These are phyloP conservation scores for Candida bentonensis DNA, from an alignment of 805 yeast species.

Conservation along the genomic window DNA sequence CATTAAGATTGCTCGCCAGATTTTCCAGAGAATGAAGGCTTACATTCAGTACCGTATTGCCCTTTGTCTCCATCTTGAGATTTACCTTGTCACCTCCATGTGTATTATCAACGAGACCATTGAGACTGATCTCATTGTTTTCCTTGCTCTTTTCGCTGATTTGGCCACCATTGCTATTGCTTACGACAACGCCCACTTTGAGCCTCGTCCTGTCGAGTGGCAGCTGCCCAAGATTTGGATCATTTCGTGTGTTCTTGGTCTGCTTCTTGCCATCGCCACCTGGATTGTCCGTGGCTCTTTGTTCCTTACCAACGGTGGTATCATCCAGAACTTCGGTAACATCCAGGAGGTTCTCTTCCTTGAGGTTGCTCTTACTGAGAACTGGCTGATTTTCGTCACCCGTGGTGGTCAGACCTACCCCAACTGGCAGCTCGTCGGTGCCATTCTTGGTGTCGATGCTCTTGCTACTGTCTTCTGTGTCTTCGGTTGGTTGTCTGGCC, in stretches of 20 bases:
- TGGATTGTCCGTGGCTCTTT: conserved; percentile 91
- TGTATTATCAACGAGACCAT: conserved; percentile 80
- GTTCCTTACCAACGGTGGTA: conserved; percentile 70
- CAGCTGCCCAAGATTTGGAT: conserved; percentile 96
- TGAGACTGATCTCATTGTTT: conserved; percentile 81
- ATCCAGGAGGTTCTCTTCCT: conserved; percentile 89
- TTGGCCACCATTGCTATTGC: conserved; percentile 96
- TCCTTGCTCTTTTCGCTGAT: conserved; percentile 94
- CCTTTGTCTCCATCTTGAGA: conserved; percentile 84
- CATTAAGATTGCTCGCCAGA: conserved; percentile 86
- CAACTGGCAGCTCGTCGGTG: conserved; percentile 93
- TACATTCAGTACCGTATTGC: conserved; percentile 97
- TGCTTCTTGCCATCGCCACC: conserved; percentile 77
- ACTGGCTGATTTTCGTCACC: conserved; percentile 94
- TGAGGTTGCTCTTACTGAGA: conserved; percentile 89
- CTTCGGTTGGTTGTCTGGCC: conserved; percentile 74
- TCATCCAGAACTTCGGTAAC: conserved; percentile 90
- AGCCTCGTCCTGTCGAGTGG: conserved; percentile 91
- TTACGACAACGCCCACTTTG: conserved; percentile 93
- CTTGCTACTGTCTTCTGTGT: conserved; percentile 81
- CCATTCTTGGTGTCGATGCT: conserved; percentile 82
- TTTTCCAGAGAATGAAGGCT: conserved; percentile 98
- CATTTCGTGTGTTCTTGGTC: conserved; percentile 80
- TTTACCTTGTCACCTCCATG: conserved; percentile 91
- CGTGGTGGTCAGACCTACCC: conserved; percentile 99